phyloP scores from a whole-genome alignment of 2,329 filamentous ascomycete genomes.

The Monosporascus ibericus region DNA sequence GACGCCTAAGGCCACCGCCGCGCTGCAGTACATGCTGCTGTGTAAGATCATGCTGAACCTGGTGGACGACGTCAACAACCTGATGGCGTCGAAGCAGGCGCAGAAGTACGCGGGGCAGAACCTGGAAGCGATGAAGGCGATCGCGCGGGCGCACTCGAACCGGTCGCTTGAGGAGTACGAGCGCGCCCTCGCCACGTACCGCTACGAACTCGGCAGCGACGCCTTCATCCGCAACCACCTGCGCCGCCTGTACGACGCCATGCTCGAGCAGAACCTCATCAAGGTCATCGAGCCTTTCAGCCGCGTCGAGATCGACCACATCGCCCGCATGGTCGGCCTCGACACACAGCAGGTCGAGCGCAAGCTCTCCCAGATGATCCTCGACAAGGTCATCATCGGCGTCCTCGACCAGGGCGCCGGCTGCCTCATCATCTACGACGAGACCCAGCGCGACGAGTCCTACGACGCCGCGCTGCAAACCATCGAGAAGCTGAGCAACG shows the following conservation, averaged over 20 bases:
- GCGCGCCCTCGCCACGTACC: conserved; percentile 80
- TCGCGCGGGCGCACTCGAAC: conserved; percentile 91
- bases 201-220: conserved; percentile 89
- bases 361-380: conserved; percentile 98
- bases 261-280: conserved; percentile 98
- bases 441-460: conserved; percentile 85
- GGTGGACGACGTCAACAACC: conserved; percentile 88
- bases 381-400: conserved; percentile 97
- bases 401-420: conserved; percentile 97
- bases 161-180: conserved; percentile 97
- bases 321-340: conserved; percentile 94
- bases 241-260: conserved; percentile 90
- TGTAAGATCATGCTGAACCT: conserved; percentile 99
- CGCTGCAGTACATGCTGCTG: conserved; percentile 97
- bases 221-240: conserved; percentile 96
- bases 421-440: conserved; percentile 94
- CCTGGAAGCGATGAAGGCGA: conserved; percentile 98
- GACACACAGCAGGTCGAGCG: conserved; percentile 96
- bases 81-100: conserved; percentile 94
- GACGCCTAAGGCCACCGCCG: conserved; percentile 81
- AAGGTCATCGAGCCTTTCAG: conserved; percentile 99
- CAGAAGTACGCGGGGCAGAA: conserved; percentile 93
- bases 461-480: conserved; percentile 93
- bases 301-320: conserved; percentile 91
- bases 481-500: conserved; percentile 93